Conservation (phyloP, 1,284 basidiomycete genomes). For the Ceratorhiza oryzae-sativae region DNA sequence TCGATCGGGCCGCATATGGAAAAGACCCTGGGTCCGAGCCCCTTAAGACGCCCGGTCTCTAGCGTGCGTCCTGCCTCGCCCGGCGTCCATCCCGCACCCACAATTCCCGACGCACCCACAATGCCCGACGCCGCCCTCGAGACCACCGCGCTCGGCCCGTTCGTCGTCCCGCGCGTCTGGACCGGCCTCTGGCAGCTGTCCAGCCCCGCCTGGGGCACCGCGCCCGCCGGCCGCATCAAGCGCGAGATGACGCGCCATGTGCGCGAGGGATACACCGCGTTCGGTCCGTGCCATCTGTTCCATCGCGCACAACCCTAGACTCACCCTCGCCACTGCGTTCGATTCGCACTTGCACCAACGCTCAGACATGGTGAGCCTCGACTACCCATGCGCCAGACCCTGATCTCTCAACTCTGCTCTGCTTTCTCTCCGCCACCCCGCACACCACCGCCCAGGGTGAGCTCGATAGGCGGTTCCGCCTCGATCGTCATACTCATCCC, state of each 20-base stretch:
- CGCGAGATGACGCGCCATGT: constrained; percentile 70
- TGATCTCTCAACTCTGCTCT: constrained; percentile 53
- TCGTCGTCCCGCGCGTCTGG: constrained; percentile 67
- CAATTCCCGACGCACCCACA: constrained; percentile 45
- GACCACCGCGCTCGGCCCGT: constrained; percentile 38
- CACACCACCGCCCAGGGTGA: background rate
- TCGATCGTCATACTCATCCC: constrained; percentile 11
- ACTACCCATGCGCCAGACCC: constrained; percentile 51
- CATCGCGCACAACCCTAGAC: background rate
- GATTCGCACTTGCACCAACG: constrained; percentile 56
- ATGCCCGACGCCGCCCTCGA: constrained; percentile 19
- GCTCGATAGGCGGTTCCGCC: constrained; percentile 8
- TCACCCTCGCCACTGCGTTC: constrained; percentile 53
- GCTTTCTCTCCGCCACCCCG: constrained; percentile 45
- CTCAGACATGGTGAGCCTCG: constrained; percentile 54
- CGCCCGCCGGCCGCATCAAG: constrained; percentile 68
- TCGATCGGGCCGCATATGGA: no score
- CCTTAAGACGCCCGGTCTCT: background rate
- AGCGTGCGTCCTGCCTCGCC: background rate
- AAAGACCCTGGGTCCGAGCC: background rate
- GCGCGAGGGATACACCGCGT: constrained; percentile 71
- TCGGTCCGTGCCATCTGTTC: constrained; percentile 60
- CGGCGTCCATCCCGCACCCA: constrained; percentile 48
- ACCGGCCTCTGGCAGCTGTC: constrained; percentile 84
- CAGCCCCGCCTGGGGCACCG: constrained; percentile 78